Conservation (phyloP, 345 rosid species). For the Boechera divaricarpa region DNA sequence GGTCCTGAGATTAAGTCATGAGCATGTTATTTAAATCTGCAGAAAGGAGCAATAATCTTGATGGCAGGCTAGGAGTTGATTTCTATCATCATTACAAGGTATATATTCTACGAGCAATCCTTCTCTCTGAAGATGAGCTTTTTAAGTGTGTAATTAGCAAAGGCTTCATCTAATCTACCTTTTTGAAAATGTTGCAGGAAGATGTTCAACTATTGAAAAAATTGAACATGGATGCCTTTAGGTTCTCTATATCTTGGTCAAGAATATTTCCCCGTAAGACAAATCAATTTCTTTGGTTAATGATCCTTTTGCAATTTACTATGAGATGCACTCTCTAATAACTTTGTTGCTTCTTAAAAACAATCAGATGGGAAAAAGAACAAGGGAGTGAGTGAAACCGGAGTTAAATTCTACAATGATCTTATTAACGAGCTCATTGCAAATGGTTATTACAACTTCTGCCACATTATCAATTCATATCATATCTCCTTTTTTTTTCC, state of each 20-base stretch:
- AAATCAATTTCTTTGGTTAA: not conserved
- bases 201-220: constrained; percentile 50
- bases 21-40: constrained; percentile 6
- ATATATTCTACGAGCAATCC: not conserved
- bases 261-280: constrained; percentile 56
- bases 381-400: constrained; percentile 53
- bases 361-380: constrained; percentile 53
- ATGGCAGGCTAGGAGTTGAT: constrained; percentile 48
- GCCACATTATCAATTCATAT: not conserved
- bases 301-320: not conserved
- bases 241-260: constrained; percentile 65
- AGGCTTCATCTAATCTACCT: not conserved
- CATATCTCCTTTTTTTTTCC: not conserved
- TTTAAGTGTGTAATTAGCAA: not conserved
- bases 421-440: constrained; percentile 57
- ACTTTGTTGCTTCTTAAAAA: not conserved
- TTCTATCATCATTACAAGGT: constrained; percentile 54
- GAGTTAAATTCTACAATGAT: constrained; percentile 59
- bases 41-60: constrained; percentile 33
- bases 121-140: not conserved
- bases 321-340: constrained; percentile 11
- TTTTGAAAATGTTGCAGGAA: constrained; percentile 42
- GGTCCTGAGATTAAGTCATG: constrained; percentile 7
- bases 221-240: constrained; percentile 53
- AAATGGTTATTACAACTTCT: constrained; percentile 43